Evolutionary conservation across 257 asterid genomes (phyloP).

Genomic region (Osmanthus fragrans): DNA sequence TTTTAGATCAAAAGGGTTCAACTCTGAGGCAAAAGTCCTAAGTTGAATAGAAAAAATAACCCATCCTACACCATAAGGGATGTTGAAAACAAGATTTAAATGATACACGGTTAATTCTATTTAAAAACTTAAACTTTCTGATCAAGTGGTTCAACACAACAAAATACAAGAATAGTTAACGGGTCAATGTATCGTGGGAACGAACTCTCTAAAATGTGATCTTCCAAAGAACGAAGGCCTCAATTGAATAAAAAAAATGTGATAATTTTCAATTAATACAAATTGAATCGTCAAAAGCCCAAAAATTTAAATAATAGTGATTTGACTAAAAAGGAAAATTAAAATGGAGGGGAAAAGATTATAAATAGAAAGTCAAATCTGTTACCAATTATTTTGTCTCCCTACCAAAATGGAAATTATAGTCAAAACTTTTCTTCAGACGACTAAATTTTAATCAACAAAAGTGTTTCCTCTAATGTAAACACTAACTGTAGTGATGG

Average conservation of each 20-base stretch:
- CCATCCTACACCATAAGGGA: no score
- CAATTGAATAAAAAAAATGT: not conserved
- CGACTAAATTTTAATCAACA: not conserved
- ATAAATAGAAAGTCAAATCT: not conserved
- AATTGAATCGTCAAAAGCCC: not conserved
- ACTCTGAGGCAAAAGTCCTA: no score
- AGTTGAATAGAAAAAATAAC: no score
- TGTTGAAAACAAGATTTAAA: no score
- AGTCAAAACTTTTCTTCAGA: not conserved
- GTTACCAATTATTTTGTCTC: not conserved
- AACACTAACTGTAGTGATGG: not conserved
- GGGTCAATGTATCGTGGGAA: not conserved
- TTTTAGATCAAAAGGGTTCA: no score
- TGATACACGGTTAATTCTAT: no score
- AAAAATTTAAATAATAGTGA: not conserved
- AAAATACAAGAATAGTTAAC: not conserved
- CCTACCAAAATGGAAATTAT: not conserved
- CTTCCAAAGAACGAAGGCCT: not conserved
- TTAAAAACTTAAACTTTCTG: no score
- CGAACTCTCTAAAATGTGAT: constrained; percentile 11
- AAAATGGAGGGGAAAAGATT: not conserved
- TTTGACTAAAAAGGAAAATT: not conserved
- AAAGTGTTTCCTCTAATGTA: not conserved
- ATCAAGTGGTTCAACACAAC: not conserved
- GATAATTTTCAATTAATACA: not conserved